Evolutionary conservation across 257 asterid species (phyloP).

Genomic region (Solanum medicagineum): DNA sequence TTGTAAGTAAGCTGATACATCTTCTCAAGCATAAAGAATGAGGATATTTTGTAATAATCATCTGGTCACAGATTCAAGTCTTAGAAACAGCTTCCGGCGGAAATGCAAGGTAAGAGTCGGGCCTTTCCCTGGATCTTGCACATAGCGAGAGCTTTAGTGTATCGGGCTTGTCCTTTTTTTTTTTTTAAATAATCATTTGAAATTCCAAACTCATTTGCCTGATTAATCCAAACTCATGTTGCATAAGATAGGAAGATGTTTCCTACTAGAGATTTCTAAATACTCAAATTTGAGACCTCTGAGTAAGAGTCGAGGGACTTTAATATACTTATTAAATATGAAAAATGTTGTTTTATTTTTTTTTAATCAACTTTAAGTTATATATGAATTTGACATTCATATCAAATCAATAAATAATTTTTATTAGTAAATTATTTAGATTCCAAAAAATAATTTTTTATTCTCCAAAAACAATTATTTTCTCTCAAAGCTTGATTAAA

Average conservation of each 20-base stretch:
- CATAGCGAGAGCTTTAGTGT: too few relatives aligned
- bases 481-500: background rate
- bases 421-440: background rate
- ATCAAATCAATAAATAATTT: too few relatives aligned
- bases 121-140: too few relatives aligned
- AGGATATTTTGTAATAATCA: background rate
- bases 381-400: background rate
- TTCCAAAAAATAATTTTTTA: background rate
- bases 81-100: too few relatives aligned
- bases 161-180: too few relatives aligned
- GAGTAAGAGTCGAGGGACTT: too few relatives aligned
- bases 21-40: background rate
- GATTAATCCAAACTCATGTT: fast-evolving
- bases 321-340: too few relatives aligned
- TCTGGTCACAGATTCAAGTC: background rate
- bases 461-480: background rate
- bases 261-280: background rate
- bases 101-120: too few relatives aligned
- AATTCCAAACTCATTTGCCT: background rate
- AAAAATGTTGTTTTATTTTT: too few relatives aligned
- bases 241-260: fast-evolving
- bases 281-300: background rate
- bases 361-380: background rate
- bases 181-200: background rate
- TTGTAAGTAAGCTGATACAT: background rate